Evolutionary conservation across 768 basidiomycete genomes (phyloP).

Genomic region (Hygrocybe punicea): DNA sequence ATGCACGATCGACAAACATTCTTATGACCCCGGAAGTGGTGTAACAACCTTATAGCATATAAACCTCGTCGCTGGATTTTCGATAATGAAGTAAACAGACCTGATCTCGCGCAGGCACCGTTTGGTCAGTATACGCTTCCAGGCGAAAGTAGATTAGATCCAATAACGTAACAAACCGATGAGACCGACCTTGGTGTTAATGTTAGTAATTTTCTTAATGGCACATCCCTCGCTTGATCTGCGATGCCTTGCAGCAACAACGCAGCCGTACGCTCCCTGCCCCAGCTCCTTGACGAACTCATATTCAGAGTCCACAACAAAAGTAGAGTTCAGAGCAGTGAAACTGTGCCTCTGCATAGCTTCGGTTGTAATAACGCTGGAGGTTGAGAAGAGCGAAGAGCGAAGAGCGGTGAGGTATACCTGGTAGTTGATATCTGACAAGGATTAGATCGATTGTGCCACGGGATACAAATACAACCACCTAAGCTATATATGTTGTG

Average conservation of each 20-base stretch:
- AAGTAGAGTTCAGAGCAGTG: constrained; percentile 79
- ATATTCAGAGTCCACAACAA: constrained; percentile 85
- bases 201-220: constrained; percentile 95
- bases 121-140: constrained; percentile 90
- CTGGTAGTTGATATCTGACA: background rate
- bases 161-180: constrained; percentile 4
- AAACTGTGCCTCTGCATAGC: constrained; percentile 74
- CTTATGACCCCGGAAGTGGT: constrained; percentile 99
- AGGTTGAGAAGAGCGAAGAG: too few species aligned
- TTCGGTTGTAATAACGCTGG: background rate
- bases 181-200: constrained; percentile 77
- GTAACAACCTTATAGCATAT: constrained; percentile 61
- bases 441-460: background rate
- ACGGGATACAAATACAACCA: too few species aligned
- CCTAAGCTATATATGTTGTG: too few species aligned
- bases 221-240: constrained; percentile 84
- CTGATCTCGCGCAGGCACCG: constrained; percentile 93
- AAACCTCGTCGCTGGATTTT: constrained; percentile 15
- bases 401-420: background rate
- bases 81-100: constrained; percentile 39
- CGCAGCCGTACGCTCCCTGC: constrained; percentile 92
- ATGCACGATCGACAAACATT: constrained; percentile 57
- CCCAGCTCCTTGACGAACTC: constrained; percentile 96
- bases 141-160: background rate
- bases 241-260: constrained; percentile 81